Evolutionary conservation across 495 filamentous ascomycete genomes (phyloP).

Genomic region (Neurospora sp.): DNA sequence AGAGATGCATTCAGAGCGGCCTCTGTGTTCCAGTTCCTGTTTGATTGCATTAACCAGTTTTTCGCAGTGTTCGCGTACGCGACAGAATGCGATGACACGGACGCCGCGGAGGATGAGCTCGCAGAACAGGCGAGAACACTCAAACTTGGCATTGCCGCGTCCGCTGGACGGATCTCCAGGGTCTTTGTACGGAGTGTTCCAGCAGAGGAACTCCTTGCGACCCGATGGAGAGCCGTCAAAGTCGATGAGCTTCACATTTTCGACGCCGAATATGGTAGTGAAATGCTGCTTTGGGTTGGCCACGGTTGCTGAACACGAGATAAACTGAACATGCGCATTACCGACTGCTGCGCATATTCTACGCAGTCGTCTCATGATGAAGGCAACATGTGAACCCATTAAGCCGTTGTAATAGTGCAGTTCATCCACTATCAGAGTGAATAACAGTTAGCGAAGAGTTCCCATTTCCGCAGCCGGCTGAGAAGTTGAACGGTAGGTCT

Average conservation of each 20-base stretch:
- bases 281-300: slow-evolving; percentile 92
- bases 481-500: not conserved
- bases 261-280: slow-evolving; percentile 82
- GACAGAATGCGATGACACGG: slow-evolving; percentile 87
- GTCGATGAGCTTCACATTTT: slow-evolving; percentile 66
- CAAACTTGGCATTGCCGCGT: slow-evolving; percentile 68
- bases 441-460: not conserved
- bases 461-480: not conserved
- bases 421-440: slow-evolving; percentile 48
- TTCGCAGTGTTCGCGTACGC: slow-evolving; percentile 81
- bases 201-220: slow-evolving; percentile 91
- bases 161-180: slow-evolving; percentile 78
- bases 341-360: slow-evolving; percentile 87
- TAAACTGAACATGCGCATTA: slow-evolving; percentile 80
- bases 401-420: slow-evolving; percentile 94
- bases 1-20: slow-evolving; percentile 59
- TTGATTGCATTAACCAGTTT: slow-evolving; percentile 70
- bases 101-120: slow-evolving; percentile 83
- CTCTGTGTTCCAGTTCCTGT: slow-evolving; percentile 60
- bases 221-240: slow-evolving; percentile 88
- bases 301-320: slow-evolving; percentile 95
- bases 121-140: slow-evolving; percentile 82
- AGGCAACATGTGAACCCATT: slow-evolving; percentile 87
- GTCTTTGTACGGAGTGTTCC: slow-evolving; percentile 96
- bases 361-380: slow-evolving; percentile 86